Evolutionary conservation across 2,329 filamentous ascomycete species (phyloP), one percentile per base, ranked within the genome.

Genomic region (Aspergillus flavus): DNA sequence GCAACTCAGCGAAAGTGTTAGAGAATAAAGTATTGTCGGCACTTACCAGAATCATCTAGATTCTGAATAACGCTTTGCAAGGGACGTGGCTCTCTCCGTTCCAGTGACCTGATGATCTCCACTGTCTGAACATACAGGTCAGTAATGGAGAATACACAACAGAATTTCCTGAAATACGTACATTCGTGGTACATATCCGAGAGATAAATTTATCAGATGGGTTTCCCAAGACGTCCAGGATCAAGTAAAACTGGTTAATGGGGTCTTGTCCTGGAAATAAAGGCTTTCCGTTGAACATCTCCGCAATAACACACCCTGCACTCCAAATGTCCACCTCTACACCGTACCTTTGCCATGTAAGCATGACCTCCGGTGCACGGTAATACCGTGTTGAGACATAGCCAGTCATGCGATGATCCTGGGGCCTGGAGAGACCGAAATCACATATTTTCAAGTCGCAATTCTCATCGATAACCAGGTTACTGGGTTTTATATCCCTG

Each of bases 241-340:
- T 98, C 83, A 98, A 97, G 69, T 93, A 97, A 81, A 99, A 98
- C 79, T 99, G 94, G 82, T 99, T 96, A 80, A 98, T 94, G 76
- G 98, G 94, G 77, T 98, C 95, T 83, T 98, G 98, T 77, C 94
- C 95, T 0, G 95, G 94, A 85, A 99, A 98, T 23, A 98, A 83
- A 28, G 94, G 95, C 83, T 97, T 97, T 75, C 94, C 94, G 81
- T 97, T 94, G 62, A 98, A 86, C 94, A 98, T 98, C 82, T 98
- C 94, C 43, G 94, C 94, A 73, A 98, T 97, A 76, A 98, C 98
- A 82, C 94, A 98, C 65, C 94, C 95, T n/a, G 94, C 94, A 77
- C 94, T 97, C 94, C 95, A 99, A 76, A 98, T 96, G 78, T 99
- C 94, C 62, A 99, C 94, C 82, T 97, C 94, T 45, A 97, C 89